Evolutionary conservation across 768 basidiomycete genomes (phyloP).

Genomic region (Tricholoma sp.): DNA sequence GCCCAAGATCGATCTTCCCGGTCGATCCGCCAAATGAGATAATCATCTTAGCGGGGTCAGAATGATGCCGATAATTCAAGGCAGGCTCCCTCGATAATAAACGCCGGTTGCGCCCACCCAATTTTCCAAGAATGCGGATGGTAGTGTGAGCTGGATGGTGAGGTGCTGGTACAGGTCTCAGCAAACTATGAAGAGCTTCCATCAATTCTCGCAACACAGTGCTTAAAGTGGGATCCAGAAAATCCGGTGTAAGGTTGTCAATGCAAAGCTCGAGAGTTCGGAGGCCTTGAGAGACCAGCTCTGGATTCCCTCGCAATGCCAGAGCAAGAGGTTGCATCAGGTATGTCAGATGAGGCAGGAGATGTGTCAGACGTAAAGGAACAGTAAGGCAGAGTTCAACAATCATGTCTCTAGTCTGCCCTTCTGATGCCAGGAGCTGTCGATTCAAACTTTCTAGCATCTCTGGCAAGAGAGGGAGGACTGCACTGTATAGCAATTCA

Average conservation of each 20-base stretch:
- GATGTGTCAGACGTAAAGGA: slow-evolving; percentile 89
- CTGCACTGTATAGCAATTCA: slow-evolving; percentile 92
- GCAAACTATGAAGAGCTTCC: slow-evolving; percentile 87
- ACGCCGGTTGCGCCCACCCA: slow-evolving; percentile 90
- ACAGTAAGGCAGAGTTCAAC: slow-evolving; percentile 97
- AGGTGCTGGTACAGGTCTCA: slow-evolving; percentile 84
- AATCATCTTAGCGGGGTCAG: slow-evolving; percentile 62
- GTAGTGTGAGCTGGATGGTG: slow-evolving; percentile 92
- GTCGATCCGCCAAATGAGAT: slow-evolving; percentile 70
- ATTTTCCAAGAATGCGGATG: slow-evolving; percentile 92
- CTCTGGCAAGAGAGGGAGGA: slow-evolving; percentile 91
- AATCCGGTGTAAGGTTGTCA: slow-evolving; percentile 96
- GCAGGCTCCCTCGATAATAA: slow-evolving; percentile 77
- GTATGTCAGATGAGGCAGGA: slow-evolving; percentile 91
- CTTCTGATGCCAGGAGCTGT: slow-evolving; percentile 81
- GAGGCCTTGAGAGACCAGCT: slow-evolving; percentile 91
- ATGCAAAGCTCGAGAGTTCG: slow-evolving; percentile 98
- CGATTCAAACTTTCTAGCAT: slow-evolving; percentile 94
- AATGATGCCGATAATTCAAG: slow-evolving; percentile 64
- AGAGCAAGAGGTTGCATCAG: slow-evolving; percentile 95
- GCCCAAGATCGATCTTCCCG: slow-evolving; percentile 60
- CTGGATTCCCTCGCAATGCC: slow-evolving; percentile 80
- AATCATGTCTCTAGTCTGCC: slow-evolving; percentile 83
- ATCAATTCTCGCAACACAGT: slow-evolving; percentile 91
- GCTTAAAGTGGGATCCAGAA: slow-evolving; percentile 92